Evolutionary conservation across 176 grass and related monocot genomes (phyloP), one percentile per base, ranked within the genome.

Genomic region (Paspalum notatum): DNA sequence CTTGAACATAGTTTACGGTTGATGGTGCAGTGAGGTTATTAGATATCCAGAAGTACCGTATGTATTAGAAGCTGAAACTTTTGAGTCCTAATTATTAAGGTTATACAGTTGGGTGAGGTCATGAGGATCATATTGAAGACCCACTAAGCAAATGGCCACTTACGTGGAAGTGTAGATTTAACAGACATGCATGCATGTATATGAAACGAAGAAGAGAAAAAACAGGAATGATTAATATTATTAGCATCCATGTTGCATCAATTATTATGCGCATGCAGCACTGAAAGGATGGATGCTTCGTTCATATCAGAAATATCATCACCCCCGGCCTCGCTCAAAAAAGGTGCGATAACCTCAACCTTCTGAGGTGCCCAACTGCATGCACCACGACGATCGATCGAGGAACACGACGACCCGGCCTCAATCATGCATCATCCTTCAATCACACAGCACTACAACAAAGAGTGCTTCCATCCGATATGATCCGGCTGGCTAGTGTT

Each of bases 371-470:
- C 62, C 62, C 77, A 59, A 62, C 9, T 22, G 57, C 24, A 80
- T 54, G 78, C 54, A 68, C 37, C 78, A 61, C 25, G 57, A 63
- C 10, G 63, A 50, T 15, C 5, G 17, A n/a, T 21, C 18, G 15
- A 72, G 25, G 56, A 25, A 40, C 46, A 71, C 39, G 22, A 79
- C 43, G 66, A 47, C 32, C 32, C 32, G 1, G 2, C 2, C 32
- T 15, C 70, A 84, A 42, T 14, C 32, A 20, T 21, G 54, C 54
- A 82, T 52, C 69, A 62, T 18, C 58, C 80, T 75, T 25, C 51
- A 80, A 80, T 85, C 69, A 69, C 85, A 22, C 80, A 43, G 13
- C 53, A 75, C 53, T 57, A 58, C 51, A 14, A n/a, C n/a, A n/a
- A n/a, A n/a, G n/a, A 24, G 6, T 39, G 27, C 9, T 15, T 0